These are phyloP conservation scores for Lactarius hengduanensis DNA, from an alignment of 768 basidiomycete genomes.

Conservation along the genomic window DNA sequence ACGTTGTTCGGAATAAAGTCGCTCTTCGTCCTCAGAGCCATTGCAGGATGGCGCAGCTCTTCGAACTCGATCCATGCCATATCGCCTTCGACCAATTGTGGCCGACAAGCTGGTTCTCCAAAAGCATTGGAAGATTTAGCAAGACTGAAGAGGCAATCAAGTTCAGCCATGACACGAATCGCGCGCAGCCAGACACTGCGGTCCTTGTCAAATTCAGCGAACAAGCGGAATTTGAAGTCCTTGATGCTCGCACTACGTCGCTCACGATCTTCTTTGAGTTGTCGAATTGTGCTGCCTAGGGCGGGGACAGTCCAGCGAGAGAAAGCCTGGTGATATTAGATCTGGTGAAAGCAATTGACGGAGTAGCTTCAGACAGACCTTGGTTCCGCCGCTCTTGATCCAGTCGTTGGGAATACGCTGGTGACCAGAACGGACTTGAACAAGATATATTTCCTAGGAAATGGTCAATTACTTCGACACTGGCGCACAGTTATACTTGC, in stretches of 20 bases:
- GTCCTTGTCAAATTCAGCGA: slow-evolving; percentile 78
- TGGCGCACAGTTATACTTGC: slow-evolving; percentile 36
- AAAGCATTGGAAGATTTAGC: slow-evolving; percentile 87
- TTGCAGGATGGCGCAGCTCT: slow-evolving; percentile 85
- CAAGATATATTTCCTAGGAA: slow-evolving; percentile 81
- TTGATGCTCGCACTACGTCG: slow-evolving; percentile 77
- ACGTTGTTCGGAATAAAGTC: slow-evolving; percentile 95
- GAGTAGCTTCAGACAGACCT: slow-evolving; percentile 47
- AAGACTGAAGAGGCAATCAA: slow-evolving; percentile 94
- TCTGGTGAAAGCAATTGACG: slow-evolving; percentile 1
- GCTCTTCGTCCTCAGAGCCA: slow-evolving; percentile 61
- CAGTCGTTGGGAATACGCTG: slow-evolving; percentile 78
- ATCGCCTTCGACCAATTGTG: slow-evolving; percentile 80
- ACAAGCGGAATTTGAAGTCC: slow-evolving; percentile 78
- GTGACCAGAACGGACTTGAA: slow-evolving; percentile 63
- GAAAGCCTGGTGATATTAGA: slow-evolving; percentile 48
- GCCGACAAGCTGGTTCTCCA: slow-evolving; percentile 92
- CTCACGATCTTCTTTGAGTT: slow-evolving; percentile 92
- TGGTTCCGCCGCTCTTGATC: slow-evolving; percentile 77
- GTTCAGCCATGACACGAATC: slow-evolving; percentile 82
- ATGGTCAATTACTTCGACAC: slow-evolving; percentile 2
- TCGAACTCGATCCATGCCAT: slow-evolving; percentile 84
- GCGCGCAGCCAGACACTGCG: slow-evolving; percentile 80
- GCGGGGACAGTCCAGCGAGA: slow-evolving; percentile 77
- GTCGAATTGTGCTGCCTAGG: slow-evolving; percentile 66